phyloP scores from a whole-genome alignment of 495 filamentous ascomycete species.

The Penicillium pancosmium region DNA sequence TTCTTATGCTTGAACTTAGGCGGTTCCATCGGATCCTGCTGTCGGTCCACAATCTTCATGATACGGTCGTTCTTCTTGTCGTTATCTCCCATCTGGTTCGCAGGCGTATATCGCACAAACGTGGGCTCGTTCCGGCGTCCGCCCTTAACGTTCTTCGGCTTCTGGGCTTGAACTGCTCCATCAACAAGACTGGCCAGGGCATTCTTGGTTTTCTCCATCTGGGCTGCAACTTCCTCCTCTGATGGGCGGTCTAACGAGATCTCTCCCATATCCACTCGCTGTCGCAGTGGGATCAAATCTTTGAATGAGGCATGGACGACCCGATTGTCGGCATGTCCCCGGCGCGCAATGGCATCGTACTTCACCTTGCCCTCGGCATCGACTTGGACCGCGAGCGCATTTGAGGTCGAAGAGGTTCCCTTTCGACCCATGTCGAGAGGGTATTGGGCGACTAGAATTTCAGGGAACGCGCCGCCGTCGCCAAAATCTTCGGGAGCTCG shows the following conservation, averaged over 20 bases:
- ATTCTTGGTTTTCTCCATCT: slow-evolving; percentile 84
- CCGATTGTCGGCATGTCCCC: slow-evolving; percentile 80
- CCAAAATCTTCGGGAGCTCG: slow-evolving; percentile 87
- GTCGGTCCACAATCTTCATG: slow-evolving; percentile 96
- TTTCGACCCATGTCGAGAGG: slow-evolving; percentile 93
- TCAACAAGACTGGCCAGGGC: slow-evolving; percentile 81
- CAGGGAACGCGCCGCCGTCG: slow-evolving; percentile 95
- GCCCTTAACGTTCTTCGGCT: slow-evolving; percentile 90
- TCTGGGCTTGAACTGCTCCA: slow-evolving; percentile 87
- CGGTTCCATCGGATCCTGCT: slow-evolving; percentile 96
- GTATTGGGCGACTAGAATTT: slow-evolving; percentile 92
- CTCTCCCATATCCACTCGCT: slow-evolving; percentile 92
- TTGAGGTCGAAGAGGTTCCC: slow-evolving; percentile 66
- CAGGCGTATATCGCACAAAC: slow-evolving; percentile 93
- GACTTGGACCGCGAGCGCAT: slow-evolving; percentile 89
- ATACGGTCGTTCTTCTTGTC: slow-evolving; percentile 89
- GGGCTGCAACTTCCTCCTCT: slow-evolving; percentile 77
- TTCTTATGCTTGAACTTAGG: slow-evolving; percentile 99
- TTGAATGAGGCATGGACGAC: slow-evolving; percentile 95
- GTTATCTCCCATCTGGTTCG: slow-evolving; percentile 95
- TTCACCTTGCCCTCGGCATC: slow-evolving; percentile 91
- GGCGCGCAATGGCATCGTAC: slow-evolving; percentile 92
- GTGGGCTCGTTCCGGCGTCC: slow-evolving; percentile 80
- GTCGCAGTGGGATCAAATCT: slow-evolving; percentile 91
- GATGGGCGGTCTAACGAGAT: slow-evolving; percentile 86